Evolutionary conservation across 169 alveolate species (phyloP), one percentile per base, ranked within the genome.

Genomic region (Cryptosporidium muris): DNA sequence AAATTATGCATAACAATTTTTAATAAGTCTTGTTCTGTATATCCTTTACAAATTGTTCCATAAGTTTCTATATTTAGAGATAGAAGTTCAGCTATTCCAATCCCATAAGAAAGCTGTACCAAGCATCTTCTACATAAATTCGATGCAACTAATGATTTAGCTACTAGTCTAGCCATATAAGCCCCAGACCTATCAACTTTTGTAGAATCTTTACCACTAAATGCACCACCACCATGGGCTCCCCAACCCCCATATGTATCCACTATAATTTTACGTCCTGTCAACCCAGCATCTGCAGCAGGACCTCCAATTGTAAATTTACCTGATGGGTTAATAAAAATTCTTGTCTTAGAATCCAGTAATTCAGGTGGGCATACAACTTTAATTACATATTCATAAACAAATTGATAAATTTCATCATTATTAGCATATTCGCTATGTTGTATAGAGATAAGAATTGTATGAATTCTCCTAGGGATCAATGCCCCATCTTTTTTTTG

Each of bases 191-290:
- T 94, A 88, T 98, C 99, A 47, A 97, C 99, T 93, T 98, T 98
- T 48, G 99, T 94, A 62, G 98, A 91, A 85, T 98, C 99, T 90
- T 98, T 98, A 88, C 99, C 99, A 60, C 99, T 97, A 95, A 98
- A 98, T 62, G 99, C 99, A 58, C 99, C 99, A 11, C 99, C 99
- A 34, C 99, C 99, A 90, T 98, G 99, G 34, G 98, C 99, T 12
- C 99, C 99, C 99, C 99, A 97, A 58, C 99, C 99, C 38, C 99
- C 99, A 91, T 98, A 98, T 36, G 99, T 98, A 91, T 98, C 99
- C 48, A 98, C 98, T 64, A 98, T 97, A 80, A 98, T 97, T 91
- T 98, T 98, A 60, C 99, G 95, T 68, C 99, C 99, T 11, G 99
- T 97, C 51, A 97, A 95, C 38, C 99, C 99, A 6, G 99, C 98